Evolutionary conservation across 2,329 filamentous ascomycete species (phyloP).

Genomic region (Aureobasidium zeae): DNA sequence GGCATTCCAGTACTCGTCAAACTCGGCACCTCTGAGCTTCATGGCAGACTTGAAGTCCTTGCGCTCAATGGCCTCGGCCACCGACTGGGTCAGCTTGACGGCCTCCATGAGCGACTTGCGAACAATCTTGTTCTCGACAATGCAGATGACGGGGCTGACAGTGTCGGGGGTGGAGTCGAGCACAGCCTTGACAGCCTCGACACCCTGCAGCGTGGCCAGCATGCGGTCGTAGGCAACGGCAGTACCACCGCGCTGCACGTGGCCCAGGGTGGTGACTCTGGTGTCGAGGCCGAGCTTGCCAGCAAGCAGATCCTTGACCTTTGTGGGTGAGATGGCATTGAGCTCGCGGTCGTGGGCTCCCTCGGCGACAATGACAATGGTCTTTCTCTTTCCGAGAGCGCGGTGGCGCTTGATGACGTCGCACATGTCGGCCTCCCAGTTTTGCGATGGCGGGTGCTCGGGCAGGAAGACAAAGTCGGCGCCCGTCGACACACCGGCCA

Average conservation of each 20-base stretch:
- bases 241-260: conserved; percentile 91
- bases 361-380: conserved; percentile 95
- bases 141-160: conserved; percentile 88
- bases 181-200: conserved; percentile 87
- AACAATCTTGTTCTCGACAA: conserved; percentile 96
- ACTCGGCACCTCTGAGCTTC: conserved; percentile 82
- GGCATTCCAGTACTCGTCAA: conserved; percentile 81
- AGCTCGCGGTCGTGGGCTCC: conserved; percentile 79
- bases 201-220: conserved; percentile 84
- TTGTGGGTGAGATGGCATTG: conserved; percentile 68
- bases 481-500: conserved; percentile 89
- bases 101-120: conserved; percentile 83
- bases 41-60: conserved; percentile 86
- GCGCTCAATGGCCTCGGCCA: conserved; percentile 68
- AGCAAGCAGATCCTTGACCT: conserved; percentile 83
- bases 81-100: conserved; percentile 74
- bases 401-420: conserved; percentile 71
- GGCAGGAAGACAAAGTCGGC: conserved; percentile 97
- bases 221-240: conserved; percentile 92
- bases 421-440: conserved; percentile 88
- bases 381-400: conserved; percentile 83
- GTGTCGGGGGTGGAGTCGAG: conserved; percentile 81
- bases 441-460: conserved; percentile 76
- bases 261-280: conserved; percentile 85
- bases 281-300: conserved; percentile 77